Evolutionary conservation across 2,329 filamentous ascomycete genomes (phyloP).

Genomic region (Cordyceps sp.): DNA sequence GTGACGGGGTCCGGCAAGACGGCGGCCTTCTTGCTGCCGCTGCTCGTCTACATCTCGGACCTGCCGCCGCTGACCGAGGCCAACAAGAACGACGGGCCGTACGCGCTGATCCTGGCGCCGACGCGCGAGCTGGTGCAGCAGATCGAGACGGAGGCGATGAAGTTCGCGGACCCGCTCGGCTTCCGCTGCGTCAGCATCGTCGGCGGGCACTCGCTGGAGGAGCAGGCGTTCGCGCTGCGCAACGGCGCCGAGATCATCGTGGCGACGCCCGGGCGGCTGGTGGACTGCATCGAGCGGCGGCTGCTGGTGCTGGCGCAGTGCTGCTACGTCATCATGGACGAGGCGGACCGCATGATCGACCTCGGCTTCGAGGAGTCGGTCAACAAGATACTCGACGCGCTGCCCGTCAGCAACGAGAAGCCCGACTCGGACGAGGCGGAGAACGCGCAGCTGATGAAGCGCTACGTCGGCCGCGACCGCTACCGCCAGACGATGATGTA

Average conservation of each 20-base stretch:
- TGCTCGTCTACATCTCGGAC: constrained; percentile 88
- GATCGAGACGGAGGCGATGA: constrained; percentile 84
- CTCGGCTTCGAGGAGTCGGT: constrained; percentile 95
- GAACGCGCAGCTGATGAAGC: constrained; percentile 68
- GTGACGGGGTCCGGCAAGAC: constrained; percentile 98
- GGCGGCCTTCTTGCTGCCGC: constrained; percentile 78
- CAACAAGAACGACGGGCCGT: constrained; percentile 88
- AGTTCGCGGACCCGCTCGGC: constrained; percentile 78
- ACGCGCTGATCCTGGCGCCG: constrained; percentile 90
- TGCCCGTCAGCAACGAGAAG: constrained; percentile 87
- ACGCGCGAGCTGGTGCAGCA: constrained; percentile 96
- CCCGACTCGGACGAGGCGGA: constrained; percentile 88
- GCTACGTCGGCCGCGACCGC: constrained; percentile 56
- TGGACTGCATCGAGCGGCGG: constrained; percentile 90
- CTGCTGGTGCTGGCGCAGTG: constrained; percentile 89
- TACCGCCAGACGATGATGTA: constrained; percentile 99
- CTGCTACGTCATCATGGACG: constrained; percentile 98
- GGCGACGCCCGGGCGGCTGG: constrained; percentile 90
- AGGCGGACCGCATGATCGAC: constrained; percentile 98
- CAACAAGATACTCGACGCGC: constrained; percentile 89
- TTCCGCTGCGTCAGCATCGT: constrained; percentile 95
- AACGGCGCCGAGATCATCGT: constrained; percentile 96
- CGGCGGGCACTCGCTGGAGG: constrained; percentile 90
- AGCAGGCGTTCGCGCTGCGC: constrained; percentile 77
- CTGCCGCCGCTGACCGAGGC: constrained; percentile 69